Base-by-base conservation (phyloP, 2,329 filamentous ascomycete genomes). In the Trichoderma brevicompactum region DNA sequence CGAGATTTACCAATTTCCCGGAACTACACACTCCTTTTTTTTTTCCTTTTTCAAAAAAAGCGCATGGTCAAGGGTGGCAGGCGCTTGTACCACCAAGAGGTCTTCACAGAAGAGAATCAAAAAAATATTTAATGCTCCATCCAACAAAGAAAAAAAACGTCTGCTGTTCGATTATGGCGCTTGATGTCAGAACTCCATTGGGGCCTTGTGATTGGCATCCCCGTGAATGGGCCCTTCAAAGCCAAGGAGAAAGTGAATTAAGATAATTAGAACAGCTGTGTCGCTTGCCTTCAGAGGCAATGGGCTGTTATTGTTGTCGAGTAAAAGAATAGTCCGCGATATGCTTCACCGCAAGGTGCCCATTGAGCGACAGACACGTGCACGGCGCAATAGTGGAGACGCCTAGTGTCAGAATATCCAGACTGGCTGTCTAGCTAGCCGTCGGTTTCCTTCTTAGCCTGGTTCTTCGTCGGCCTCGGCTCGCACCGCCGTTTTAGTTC, bases 341-440 rank as follows among this genome's bases (percentile, higher is more conserved):
- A 46, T 52, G 38, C 58, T 54, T 60, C 68, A 69, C 59, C 60
- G 58, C 68, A 62, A 65, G 67, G 68, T 66, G 68, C 68, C 74
- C 74, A 76, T 75, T 75, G 69, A 74, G 72, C 70, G 72, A 68
- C 62, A 69, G 71, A 77, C 75, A 77, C 74, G 75, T 77, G 75
- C 75, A 56, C 70, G 69, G 65, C 65, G 66, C 68, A 63, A 43
- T 43, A 8, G 71, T 72, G 71, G 70, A 70, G 66, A 56, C 67
- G 65, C 60, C 61, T 70, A 65, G 70, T 63, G 64, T 50, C 38
- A 53, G 38, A 50, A 38, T 46, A 46, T 61, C 54, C 65, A 64
- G 61, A 69, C 65, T 66, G 66, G 70, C 65, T 41, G 41, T 50
- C 62, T 69, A 72, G 71, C 70, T 70, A 70, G 66, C 70, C 70